A percentile compares a stretch with the other conserved stretches of the same genome.
These are phyloP conservation scores for Drosera capensis DNA, from an alignment of 148 eudicot genomes.

Conservation along the genomic window DNA sequence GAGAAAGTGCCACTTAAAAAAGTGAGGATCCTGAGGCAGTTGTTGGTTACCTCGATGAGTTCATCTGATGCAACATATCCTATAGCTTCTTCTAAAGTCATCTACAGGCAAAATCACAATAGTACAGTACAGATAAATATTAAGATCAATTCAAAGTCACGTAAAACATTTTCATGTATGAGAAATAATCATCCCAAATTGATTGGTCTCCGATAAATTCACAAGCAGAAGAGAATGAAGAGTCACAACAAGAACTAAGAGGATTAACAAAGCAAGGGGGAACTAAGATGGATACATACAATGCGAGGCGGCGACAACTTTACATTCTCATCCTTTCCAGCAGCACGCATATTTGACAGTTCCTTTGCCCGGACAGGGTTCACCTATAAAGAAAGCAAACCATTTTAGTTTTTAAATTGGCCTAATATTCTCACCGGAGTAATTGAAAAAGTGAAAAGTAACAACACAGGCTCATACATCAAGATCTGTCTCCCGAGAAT, in stretches of 20 bases:
- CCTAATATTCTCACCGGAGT: too few species aligned
- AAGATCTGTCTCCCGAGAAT: slow-evolving; percentile 89
- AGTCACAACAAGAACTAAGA: slow-evolving; percentile 4
- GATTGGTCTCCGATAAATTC: too few species aligned
- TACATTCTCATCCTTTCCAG: slow-evolving; percentile 79
- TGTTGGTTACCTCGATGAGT: slow-evolving; percentile 67
- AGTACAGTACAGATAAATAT: too few species aligned
- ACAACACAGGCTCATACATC: slow-evolving; percentile 46
- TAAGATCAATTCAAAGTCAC: too few species aligned
- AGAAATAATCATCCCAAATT: too few species aligned
- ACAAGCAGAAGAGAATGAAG: too few species aligned
- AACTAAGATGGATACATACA: slow-evolving; percentile 29
- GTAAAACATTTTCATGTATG: too few species aligned
- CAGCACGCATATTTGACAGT: slow-evolving; percentile 68
- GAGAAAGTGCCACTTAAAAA: too few species aligned
- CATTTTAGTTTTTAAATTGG: too few species aligned
- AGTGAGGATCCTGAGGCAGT: too few species aligned
- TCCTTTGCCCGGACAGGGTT: slow-evolving; percentile 81
- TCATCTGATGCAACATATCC: slow-evolving; percentile 96
- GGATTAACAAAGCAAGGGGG: slow-evolving; percentile 3
- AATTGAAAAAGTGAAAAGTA: background rate
- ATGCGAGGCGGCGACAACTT: slow-evolving; percentile 86
- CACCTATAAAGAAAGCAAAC: slow-evolving; percentile 27
- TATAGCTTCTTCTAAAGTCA: slow-evolving; percentile 90
- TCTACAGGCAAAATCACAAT: slow-evolving; percentile 32